These are phyloP conservation scores for Paraconiothyrium brasiliense DNA, from an alignment of 2,329 filamentous ascomycete genomes.

Conservation along the genomic window DNA sequence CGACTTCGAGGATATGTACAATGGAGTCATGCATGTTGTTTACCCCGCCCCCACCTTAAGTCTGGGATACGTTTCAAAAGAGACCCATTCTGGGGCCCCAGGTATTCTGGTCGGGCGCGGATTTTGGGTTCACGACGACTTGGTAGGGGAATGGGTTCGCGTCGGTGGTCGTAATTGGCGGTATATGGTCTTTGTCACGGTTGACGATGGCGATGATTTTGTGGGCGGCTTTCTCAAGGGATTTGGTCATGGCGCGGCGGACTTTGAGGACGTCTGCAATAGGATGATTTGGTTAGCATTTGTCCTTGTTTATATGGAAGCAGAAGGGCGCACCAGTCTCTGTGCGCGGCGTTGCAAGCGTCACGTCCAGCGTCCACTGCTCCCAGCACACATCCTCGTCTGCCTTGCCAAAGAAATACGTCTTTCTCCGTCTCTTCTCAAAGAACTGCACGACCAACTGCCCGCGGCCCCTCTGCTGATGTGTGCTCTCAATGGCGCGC, in stretches of 20 bases:
- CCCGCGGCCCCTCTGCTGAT: slow-evolving; percentile 69
- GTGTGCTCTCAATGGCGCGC: slow-evolving; percentile 74
- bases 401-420: slow-evolving; percentile 76
- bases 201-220: slow-evolving; percentile 91
- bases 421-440: slow-evolving; percentile 86
- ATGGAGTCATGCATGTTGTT: slow-evolving; percentile 14
- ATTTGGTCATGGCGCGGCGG: slow-evolving; percentile 88
- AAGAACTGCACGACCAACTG: slow-evolving; percentile 92
- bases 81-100: slow-evolving; percentile 81
- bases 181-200: slow-evolving; percentile 92
- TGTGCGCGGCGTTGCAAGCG: slow-evolving; percentile 87
- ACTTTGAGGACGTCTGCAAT: slow-evolving; percentile 83
- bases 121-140: slow-evolving; percentile 85
- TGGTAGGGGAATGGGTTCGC: slow-evolving; percentile 95
- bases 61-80: slow-evolving; percentile 31
- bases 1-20: slow-evolving; percentile 23
- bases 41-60: slow-evolving; percentile 12
- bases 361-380: slow-evolving; percentile 91
- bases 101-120: slow-evolving; percentile 63
- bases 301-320: background rate
- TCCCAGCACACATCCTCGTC: slow-evolving; percentile 99
- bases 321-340: slow-evolving; percentile 75
- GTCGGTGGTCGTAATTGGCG: slow-evolving; percentile 91
- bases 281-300: slow-evolving; percentile 15
- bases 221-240: slow-evolving; percentile 84